These are phyloP conservation scores for Alternaria triticina DNA, from an alignment of 2,329 filamentous ascomycete species.

Conservation along the genomic window DNA sequence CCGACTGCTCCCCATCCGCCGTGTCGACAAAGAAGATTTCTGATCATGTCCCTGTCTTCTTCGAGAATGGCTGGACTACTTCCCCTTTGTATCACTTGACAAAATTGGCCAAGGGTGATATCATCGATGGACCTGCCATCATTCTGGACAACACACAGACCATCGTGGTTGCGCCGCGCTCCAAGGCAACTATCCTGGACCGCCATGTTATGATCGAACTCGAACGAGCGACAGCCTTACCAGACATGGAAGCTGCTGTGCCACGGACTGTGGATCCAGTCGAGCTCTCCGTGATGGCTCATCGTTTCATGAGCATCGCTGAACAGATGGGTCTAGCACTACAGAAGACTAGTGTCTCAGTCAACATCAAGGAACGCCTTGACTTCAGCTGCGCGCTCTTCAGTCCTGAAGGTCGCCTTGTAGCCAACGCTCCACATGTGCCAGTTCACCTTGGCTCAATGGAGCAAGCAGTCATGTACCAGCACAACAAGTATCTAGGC, in stretches of 20 bases:
- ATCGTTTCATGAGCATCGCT: slow-evolving; percentile 36
- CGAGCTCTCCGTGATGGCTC: slow-evolving; percentile 15
- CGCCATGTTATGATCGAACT: slow-evolving; percentile 50
- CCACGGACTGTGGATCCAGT: slow-evolving; percentile 8
- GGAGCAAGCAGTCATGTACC: slow-evolving; percentile 35
- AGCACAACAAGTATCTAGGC: slow-evolving; percentile 27
- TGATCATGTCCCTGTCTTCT: slow-evolving; percentile 23
- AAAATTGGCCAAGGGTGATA: slow-evolving; percentile 20
- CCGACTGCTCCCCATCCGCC: background rate
- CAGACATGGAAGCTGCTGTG: background rate
- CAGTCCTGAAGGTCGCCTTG: slow-evolving; percentile 25
- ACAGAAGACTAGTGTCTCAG: slow-evolving; percentile 29
- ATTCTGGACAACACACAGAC: slow-evolving; percentile 55
- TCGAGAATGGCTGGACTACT: slow-evolving; percentile 24
- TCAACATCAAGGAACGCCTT: slow-evolving; percentile 37
- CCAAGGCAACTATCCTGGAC: slow-evolving; percentile 47
- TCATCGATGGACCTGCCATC: slow-evolving; percentile 38
- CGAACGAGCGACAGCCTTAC: background rate
- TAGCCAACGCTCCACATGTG: slow-evolving; percentile 37
- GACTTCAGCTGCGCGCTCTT: slow-evolving; percentile 37
- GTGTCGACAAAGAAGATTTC: slow-evolving; percentile 4
- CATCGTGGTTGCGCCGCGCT: slow-evolving; percentile 50
- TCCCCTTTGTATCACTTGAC: slow-evolving; percentile 34
- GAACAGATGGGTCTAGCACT: slow-evolving; percentile 34
- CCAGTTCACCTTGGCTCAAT: slow-evolving; percentile 35